A percentile compares a stretch with the other conserved stretches of the same genome.
Evolutionary conservation across 2,329 filamentous ascomycete species (phyloP).

Genomic region (Dactylellina haptotyla): DNA sequence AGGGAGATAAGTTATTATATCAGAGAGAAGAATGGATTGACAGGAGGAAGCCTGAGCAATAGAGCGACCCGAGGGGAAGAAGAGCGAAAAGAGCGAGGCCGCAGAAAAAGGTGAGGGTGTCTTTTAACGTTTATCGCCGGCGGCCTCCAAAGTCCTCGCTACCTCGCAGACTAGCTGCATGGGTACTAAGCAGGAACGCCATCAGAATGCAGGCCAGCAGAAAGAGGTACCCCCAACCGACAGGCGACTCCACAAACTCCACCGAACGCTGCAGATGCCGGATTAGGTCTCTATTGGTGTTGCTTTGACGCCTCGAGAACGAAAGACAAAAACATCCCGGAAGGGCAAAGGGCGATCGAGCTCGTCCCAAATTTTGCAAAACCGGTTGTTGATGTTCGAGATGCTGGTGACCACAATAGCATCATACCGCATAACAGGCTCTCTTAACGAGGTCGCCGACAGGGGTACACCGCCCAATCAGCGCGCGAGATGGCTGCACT

Average conservation of each 20-base stretch:
- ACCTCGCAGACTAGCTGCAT: constrained; percentile 42
- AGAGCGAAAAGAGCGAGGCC: constrained; percentile 22
- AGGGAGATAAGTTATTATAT: constrained; percentile 49
- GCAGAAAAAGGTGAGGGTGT: constrained; percentile 11
- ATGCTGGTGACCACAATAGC: constrained; percentile 46
- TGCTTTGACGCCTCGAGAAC: constrained; percentile 35
- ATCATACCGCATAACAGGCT: constrained; percentile 53
- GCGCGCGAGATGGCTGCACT: constrained; percentile 14
- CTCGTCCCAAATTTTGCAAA: constrained; percentile 9
- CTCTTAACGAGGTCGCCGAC: constrained; percentile 28
- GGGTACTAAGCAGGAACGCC: constrained; percentile 46
- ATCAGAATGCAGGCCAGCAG: constrained; percentile 12
- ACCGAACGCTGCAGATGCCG: constrained; percentile 42
- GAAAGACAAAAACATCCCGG: constrained; percentile 14
- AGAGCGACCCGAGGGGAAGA: constrained; percentile 45
- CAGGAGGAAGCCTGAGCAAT: constrained; percentile 54
- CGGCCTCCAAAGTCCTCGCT: constrained; percentile 24
- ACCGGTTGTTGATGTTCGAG: constrained; percentile 47
- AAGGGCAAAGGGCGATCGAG: constrained; percentile 20
- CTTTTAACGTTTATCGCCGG: constrained; percentile 49
- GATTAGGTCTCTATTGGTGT: constrained; percentile 48
- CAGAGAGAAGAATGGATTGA: constrained; percentile 24
- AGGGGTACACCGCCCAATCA: constrained; percentile 39
- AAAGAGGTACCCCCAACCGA: constrained; percentile 47
- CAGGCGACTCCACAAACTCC: constrained; percentile 53